Evolutionary conservation across 805 yeast genomes (phyloP).

Genomic region (Saccharomyces cerevisiae): DNA sequence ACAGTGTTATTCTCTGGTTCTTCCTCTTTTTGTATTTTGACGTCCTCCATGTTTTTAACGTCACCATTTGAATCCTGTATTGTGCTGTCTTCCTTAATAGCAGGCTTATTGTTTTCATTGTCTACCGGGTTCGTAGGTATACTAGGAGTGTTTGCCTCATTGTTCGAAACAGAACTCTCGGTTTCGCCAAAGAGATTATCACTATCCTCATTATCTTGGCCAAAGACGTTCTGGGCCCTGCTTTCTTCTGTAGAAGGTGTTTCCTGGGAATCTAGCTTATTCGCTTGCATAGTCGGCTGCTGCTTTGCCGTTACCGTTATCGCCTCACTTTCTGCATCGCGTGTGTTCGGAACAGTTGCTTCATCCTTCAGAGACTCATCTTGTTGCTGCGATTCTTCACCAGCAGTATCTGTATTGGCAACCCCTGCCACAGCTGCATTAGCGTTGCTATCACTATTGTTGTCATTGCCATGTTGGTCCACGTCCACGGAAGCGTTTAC

Average conservation of each 20-base stretch:
- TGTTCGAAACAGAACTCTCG: neutral
- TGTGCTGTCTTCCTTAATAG: conserved; percentile 12
- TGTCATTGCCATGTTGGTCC: neutral
- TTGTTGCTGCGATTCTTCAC: neutral
- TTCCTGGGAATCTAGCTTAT: neutral
- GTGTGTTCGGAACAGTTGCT: neutral
- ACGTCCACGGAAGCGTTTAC: neutral
- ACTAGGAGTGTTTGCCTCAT: neutral
- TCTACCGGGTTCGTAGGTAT: neutral
- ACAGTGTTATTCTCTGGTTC: conserved; percentile 32
- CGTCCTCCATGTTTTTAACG: conserved; percentile 10
- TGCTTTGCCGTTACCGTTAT: neutral
- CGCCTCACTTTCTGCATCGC: neutral
- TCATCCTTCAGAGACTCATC: neutral
- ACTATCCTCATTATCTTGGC: neutral
- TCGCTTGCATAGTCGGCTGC: neutral
- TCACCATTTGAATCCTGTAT: neutral
- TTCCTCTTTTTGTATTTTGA: conserved; percentile 16
- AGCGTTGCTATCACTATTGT: neutral
- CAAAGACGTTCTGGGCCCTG: neutral
- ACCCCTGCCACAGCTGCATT: neutral
- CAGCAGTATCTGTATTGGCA: neutral
- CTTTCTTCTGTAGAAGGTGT: neutral
- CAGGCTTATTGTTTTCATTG: conserved; percentile 10
- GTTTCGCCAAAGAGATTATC: conserved; percentile 2